A percentile compares a stretch with the other conserved stretches of the same genome.
phyloP scores from a whole-genome alignment of 2,329 filamentous ascomycete genomes.

The Sporothrix pseudoabietina region DNA sequence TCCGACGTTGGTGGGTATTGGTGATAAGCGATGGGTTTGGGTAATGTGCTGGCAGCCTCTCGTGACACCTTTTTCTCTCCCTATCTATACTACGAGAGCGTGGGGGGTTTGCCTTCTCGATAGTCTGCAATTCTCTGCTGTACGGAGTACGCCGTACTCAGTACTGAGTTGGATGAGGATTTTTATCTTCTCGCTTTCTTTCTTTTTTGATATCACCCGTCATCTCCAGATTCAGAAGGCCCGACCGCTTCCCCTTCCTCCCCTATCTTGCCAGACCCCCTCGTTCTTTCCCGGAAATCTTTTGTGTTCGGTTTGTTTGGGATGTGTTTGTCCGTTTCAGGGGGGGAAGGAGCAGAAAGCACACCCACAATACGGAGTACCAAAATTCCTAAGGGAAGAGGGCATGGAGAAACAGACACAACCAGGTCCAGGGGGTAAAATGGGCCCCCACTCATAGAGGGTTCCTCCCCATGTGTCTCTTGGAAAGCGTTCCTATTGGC shows the following conservation, averaged over 20 bases:
- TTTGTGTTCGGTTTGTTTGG: slow-evolving; percentile 9
- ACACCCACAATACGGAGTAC: not conserved
- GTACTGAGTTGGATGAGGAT: not conserved
- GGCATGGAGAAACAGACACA: not conserved
- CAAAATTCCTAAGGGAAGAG: not conserved
- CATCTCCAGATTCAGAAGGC: slow-evolving; percentile 15
- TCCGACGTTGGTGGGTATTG: not conserved
- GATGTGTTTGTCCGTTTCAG: slow-evolving; percentile 18
- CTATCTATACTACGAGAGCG: not conserved
- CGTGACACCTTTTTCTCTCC: not conserved
- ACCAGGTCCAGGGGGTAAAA: not conserved
- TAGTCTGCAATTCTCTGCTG: not conserved
- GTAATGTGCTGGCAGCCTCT: not conserved
- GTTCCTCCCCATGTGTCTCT: slow-evolving; percentile 29
- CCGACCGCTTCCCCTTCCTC: not conserved
- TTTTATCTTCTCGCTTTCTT: not conserved
- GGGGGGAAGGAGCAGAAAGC: not conserved
- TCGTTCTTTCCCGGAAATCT: not conserved
- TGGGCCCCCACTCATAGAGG: not conserved
- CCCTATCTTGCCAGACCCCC: not conserved
- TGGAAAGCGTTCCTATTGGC: slow-evolving; percentile 31
- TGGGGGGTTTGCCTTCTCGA: not conserved
- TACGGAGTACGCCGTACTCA: no score
- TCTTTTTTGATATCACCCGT: not conserved
- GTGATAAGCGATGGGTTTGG: not conserved